These are phyloP conservation scores for Saccharomycopsis selenospora DNA, from an alignment of 805 yeast species.

Conservation along the genomic window DNA sequence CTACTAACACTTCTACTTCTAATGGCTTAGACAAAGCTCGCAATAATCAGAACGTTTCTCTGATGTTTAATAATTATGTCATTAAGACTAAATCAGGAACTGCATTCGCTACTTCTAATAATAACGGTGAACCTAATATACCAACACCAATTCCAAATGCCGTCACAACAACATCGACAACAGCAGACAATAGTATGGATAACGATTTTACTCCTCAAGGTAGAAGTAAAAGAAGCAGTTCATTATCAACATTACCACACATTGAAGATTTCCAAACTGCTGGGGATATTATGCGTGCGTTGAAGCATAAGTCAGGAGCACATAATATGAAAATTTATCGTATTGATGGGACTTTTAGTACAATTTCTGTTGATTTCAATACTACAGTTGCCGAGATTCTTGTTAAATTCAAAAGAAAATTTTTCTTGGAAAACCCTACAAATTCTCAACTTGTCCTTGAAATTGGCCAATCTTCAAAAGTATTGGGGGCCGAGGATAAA, in stretches of 20 bases:
- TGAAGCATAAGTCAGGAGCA: slow-evolving; percentile 28
- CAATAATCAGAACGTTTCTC: not conserved
- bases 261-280: not conserved
- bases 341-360: slow-evolving; percentile 75
- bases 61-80: slow-evolving; percentile 1
- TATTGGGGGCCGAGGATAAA: slow-evolving; percentile 60
- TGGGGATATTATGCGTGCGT: not conserved
- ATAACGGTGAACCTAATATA: too few species aligned
- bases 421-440: slow-evolving; percentile 60
- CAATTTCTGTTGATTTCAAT: slow-evolving; percentile 70
- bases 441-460: slow-evolving; percentile 71
- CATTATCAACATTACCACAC: not conserved
- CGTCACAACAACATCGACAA: too few species aligned
- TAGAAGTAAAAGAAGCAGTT: not conserved
- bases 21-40: not conserved
- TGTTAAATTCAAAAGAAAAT: slow-evolving; percentile 65
- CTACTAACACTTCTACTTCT: not conserved
- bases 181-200: too few species aligned
- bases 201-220: too few species aligned
- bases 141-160: too few species aligned
- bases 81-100: not conserved
- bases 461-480: slow-evolving; percentile 70
- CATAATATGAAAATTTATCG: slow-evolving; percentile 67
- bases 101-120: not conserved
- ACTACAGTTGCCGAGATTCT: slow-evolving; percentile 72